Percentiles rank a stretch among this genome's conserved stretches.
These are phyloP conservation scores for Beauveria sp. DNA, from an alignment of 2,329 filamentous ascomycete genomes.

Conservation along the genomic window DNA sequence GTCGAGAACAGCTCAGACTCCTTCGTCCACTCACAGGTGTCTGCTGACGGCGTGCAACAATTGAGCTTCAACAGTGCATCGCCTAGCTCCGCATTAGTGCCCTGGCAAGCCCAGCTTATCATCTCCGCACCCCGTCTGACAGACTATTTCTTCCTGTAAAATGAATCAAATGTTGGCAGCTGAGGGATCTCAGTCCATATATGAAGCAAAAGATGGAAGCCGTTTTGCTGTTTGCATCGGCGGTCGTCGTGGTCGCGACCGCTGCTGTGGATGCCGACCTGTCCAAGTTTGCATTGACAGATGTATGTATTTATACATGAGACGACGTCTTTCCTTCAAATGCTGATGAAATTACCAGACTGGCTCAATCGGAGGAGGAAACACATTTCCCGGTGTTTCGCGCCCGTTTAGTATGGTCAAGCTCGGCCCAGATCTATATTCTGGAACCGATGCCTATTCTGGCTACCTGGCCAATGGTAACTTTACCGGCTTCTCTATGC, in stretches of 20 bases:
- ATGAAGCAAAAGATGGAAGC: neutral
- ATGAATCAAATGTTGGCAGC: too few relatives aligned
- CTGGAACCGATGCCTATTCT: slow-evolving; percentile 43
- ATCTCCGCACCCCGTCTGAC: neutral
- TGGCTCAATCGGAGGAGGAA: slow-evolving; percentile 37
- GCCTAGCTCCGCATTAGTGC: slow-evolving; percentile 1
- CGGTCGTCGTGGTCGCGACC: neutral
- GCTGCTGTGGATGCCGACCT: neutral
- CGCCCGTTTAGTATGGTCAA: slow-evolving; percentile 41
- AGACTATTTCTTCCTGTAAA: neutral
- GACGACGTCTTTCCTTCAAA: neutral
- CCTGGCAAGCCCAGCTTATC: neutral
- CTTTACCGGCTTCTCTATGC: slow-evolving; percentile 54
- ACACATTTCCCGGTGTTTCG: slow-evolving; percentile 43
- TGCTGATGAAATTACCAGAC: slow-evolving; percentile 25
- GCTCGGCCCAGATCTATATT: slow-evolving; percentile 41
- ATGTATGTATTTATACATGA: neutral
- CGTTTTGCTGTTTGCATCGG: neutral
- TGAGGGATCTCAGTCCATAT: neutral
- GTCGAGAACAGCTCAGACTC: neutral
- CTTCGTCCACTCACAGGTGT: neutral
- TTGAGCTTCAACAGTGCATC: neutral
- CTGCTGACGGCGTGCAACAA: neutral
- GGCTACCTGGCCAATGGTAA: slow-evolving; percentile 43
- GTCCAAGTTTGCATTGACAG: neutral